These are phyloP conservation scores for Hygrophoropsis aurantiaca DNA, from an alignment of 768 basidiomycete species.

Conservation along the genomic window DNA sequence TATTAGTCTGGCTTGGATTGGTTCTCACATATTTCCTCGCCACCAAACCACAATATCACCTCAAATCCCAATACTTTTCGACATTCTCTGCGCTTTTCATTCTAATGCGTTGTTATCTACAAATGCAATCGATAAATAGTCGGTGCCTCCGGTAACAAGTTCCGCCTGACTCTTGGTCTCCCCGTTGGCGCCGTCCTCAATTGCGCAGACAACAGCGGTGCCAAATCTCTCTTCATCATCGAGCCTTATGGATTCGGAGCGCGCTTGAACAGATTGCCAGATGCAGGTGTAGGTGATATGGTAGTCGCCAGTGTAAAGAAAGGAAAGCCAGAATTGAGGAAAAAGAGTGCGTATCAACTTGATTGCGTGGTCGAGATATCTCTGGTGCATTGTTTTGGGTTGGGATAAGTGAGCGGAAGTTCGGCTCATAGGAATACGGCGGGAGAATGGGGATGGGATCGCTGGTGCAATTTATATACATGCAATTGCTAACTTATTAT, in stretches of 20 bases:
- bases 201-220: constrained; percentile 99
- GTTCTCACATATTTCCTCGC: too few species aligned
- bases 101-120: neutral
- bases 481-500: too few species aligned
- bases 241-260: constrained; percentile 96
- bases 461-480: too few species aligned
- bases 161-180: constrained; percentile 91
- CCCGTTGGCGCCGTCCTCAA: constrained; percentile 94
- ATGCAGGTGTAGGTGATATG: constrained; percentile 95
- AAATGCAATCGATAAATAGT: constrained; percentile 27
- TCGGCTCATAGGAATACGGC: too few species aligned
- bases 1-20: too few species aligned
- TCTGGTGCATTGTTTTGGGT: neutral
- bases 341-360: constrained; percentile 99
- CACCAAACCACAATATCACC: neutral
- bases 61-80: neutral
- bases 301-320: constrained; percentile 98
- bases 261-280: constrained; percentile 95
- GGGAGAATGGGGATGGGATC: neutral
- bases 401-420: constrained; percentile 4
- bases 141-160: constrained; percentile 88
- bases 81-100: neutral
- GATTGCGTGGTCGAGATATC: too few species aligned
- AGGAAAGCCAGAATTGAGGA: constrained; percentile 99
- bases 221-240: constrained; percentile 93